phyloP scores from a whole-genome alignment of 2,329 filamentous ascomycete species.

The Cytospora piceicola region DNA sequence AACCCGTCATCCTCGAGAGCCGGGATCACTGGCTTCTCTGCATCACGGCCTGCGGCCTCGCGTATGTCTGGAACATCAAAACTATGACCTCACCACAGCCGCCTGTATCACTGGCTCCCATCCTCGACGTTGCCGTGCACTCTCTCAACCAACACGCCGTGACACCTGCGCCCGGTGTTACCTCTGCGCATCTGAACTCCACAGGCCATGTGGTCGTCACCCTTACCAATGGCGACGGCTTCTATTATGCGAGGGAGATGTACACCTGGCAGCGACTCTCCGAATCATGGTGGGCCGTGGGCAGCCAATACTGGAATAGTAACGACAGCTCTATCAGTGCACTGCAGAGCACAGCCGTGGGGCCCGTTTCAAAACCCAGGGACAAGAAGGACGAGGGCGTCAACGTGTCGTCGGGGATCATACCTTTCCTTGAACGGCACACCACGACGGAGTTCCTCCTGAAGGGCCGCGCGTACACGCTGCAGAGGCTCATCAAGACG shows the following conservation, averaged over 20 bases:
- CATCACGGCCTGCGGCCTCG: conserved; percentile 85
- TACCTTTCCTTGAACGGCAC: conserved; percentile 90
- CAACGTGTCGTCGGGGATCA: conserved; percentile 84
- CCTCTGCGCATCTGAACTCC: conserved; percentile 88
- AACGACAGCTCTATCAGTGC: conserved; percentile 88
- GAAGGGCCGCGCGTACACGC: conserved; percentile 86
- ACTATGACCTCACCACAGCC: conserved; percentile 84
- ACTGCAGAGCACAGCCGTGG: conserved; percentile 71
- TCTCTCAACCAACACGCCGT: conserved; percentile 75
- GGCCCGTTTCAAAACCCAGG: conserved; percentile 55
- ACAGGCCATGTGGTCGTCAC: conserved; percentile 86
- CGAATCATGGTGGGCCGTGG: conserved; percentile 97
- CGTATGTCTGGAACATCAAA: conserved; percentile 91
- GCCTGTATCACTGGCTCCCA: conserved; percentile 83
- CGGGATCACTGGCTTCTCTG: conserved; percentile 87
- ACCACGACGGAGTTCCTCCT: conserved; percentile 92
- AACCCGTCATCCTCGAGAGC: conserved; percentile 92
- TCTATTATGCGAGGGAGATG: conserved; percentile 83
- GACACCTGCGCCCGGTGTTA: conserved; percentile 80
- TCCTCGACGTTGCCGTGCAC: conserved; percentile 83
- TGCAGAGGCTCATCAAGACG: conserved; percentile 89
- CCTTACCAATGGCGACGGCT: conserved; percentile 92
- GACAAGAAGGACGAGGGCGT: conserved; percentile 52
- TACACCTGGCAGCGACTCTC: conserved; percentile 94
- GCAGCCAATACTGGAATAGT: conserved; percentile 98